Conservation (phyloP, 2,329 filamentous ascomycete genomes). For the Colletotrichum trifolii region DNA sequence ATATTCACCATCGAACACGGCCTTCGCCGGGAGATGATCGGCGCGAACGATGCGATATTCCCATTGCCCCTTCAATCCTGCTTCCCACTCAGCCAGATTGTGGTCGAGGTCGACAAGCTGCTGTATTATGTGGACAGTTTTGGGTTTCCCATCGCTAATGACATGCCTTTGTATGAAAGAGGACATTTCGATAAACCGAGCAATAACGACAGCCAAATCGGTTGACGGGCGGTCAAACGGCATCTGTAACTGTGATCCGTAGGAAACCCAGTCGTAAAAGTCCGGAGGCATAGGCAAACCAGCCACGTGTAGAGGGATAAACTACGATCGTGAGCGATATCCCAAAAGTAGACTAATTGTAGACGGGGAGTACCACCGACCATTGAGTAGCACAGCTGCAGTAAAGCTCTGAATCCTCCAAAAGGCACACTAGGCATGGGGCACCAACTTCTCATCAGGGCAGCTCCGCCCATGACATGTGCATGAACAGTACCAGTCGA, state of each 20-base stretch:
- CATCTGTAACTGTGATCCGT: constrained; percentile 49
- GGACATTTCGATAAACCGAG: constrained; percentile 53
- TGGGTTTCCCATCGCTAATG: constrained; percentile 50
- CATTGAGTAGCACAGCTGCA: constrained; percentile 68
- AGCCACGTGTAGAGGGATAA: constrained; percentile 56
- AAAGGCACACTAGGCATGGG: constrained; percentile 51
- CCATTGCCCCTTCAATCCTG: constrained; percentile 48
- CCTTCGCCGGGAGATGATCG: constrained; percentile 49
- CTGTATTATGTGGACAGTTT: constrained; percentile 49
- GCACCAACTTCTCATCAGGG: constrained; percentile 62
- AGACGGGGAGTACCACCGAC: constrained; percentile 47
- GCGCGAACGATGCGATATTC: constrained; percentile 48
- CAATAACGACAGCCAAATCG: constrained; percentile 54
- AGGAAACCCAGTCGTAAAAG: constrained; percentile 56
- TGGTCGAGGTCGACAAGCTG: constrained; percentile 54
- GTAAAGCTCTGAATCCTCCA: constrained; percentile 61
- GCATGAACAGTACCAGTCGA: constrained; percentile 63
- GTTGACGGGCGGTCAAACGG: constrained; percentile 52
- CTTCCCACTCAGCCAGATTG: constrained; percentile 53
- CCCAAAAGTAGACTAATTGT: not conserved
- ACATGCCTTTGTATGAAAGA: constrained; percentile 47
- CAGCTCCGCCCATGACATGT: constrained; percentile 69
- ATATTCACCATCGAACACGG: constrained; percentile 63
- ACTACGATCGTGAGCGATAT: constrained; percentile 45
- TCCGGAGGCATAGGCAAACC: constrained; percentile 52